Evolutionary conservation across 1,139 yeast species (phyloP).

Genomic region (Insectozyma bohioensis): DNA sequence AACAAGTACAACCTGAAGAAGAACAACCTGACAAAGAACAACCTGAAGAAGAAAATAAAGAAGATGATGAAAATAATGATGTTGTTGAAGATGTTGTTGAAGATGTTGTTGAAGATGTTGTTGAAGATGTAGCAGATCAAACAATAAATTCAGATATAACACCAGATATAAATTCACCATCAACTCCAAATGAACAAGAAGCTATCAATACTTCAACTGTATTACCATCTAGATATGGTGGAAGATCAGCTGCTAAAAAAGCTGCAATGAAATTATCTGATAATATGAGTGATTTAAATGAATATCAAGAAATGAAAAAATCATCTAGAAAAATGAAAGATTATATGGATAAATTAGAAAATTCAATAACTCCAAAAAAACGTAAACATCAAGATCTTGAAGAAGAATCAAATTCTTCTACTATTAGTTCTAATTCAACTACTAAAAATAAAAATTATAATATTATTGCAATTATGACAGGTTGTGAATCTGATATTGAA

Average conservation of each 20-base stretch:
- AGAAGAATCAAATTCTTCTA: not conserved
- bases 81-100: no score
- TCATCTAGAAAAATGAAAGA: constrained; percentile 40
- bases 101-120: no score
- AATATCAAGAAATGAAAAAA: constrained; percentile 50
- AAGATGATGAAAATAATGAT: no score
- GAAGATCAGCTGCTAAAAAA: constrained; percentile 59
- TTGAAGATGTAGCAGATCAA: no score
- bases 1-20: not conserved
- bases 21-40: not conserved
- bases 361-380: constrained; percentile 13
- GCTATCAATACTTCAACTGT: not conserved
- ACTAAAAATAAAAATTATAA: constrained; percentile 12
- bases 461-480: constrained; percentile 57
- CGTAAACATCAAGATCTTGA: constrained; percentile 7
- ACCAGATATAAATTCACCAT: constrained; percentile 1
- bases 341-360: constrained; percentile 36
- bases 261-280: constrained; percentile 69
- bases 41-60: not conserved
- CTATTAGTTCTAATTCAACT: not conserved
- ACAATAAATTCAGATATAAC: no score
- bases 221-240: constrained; percentile 13
- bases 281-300: constrained; percentile 65
- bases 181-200: not conserved
- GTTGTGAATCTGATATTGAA: constrained; percentile 53